Percentiles rank a stretch among this genome's conserved stretches.
phyloP scores from a whole-genome alignment of 2,329 filamentous ascomycete genomes.

The Scedosporium boydii region DNA sequence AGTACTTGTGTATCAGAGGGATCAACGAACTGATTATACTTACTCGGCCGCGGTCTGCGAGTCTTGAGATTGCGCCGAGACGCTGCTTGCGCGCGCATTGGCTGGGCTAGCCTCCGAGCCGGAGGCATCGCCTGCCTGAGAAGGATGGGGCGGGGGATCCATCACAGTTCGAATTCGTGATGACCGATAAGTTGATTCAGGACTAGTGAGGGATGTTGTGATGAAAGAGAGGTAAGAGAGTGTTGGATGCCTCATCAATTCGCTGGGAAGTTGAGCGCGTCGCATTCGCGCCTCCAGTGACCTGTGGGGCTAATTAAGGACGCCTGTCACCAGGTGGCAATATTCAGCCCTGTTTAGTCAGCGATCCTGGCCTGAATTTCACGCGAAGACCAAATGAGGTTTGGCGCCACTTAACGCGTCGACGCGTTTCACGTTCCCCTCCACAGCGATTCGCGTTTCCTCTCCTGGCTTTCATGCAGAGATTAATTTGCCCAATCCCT shows the following conservation, averaged over 20 bases:
- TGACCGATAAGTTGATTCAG: neutral
- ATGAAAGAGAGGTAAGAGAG: neutral
- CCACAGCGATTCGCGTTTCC: slow-evolving; percentile 7
- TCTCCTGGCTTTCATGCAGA: slow-evolving; percentile 7
- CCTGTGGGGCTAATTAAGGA: neutral
- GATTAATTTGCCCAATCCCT: slow-evolving; percentile 4
- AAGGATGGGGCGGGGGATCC: slow-evolving; percentile 4
- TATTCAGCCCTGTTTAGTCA: neutral
- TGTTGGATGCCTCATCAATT: neutral
- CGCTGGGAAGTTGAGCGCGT: slow-evolving; percentile 1
- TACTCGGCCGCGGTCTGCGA: slow-evolving; percentile 69
- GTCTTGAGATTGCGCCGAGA: slow-evolving; percentile 48
- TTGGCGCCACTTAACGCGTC: slow-evolving; percentile 37
- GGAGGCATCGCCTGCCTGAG: neutral
- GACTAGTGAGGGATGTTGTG: neutral
- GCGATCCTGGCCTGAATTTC: neutral
- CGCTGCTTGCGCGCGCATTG: slow-evolving; percentile 42
- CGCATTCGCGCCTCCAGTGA: neutral
- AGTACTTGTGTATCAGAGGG: too few species aligned
- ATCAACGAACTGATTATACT: slow-evolving; percentile 9
- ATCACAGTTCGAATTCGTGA: slow-evolving; percentile 2
- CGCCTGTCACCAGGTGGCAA: neutral
- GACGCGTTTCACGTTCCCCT: slow-evolving; percentile 5
- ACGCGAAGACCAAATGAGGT: slow-evolving; percentile 17
- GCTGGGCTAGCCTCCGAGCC: slow-evolving; percentile 5